Evolutionary conservation across 768 basidiomycete genomes (phyloP), one percentile per base, ranked within the genome.

Genomic region (Galerina marginata): DNA sequence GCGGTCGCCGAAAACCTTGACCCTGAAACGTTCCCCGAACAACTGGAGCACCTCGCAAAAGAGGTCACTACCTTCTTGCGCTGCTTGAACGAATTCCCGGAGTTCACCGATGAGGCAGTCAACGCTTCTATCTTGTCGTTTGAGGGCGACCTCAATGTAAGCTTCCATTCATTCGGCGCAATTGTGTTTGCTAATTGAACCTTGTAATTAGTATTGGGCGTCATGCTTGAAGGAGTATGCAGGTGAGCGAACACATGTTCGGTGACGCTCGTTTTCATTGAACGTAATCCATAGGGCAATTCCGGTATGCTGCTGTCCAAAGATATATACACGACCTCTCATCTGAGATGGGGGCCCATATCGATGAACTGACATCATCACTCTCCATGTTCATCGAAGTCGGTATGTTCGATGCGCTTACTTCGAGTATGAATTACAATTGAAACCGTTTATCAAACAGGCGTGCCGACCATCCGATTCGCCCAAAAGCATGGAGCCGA

Each of bases 321-420:
- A 75, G 87, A 67, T 91, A 91, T 68, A 81, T 92, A 37, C 89
- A 92, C 62, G 89, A 91, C 66, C 77, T 91, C 9, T 80, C 85
- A n/a, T 72, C 75, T n/a, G 89, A 91, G 68, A 87, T 91, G 83
- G 88, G 87, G 2, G 86, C 89, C 56, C 90, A 92, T 65, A 75
- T 90, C 14, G 87, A 91, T 58, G 84, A 77, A 62, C 86, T 92
- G 58, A 87, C 86, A 4, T 76, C 83, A 2, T 86, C 88, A 1
- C 74, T 92, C n/a, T 82, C 81, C 2, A 85, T 89, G 74, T 91
- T 92, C 76, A 86, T 91, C 49, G 88, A 91, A 81, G 83, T 91
- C 59, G 90, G 90, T 86, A 54, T 64, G 84, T 65, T 26, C 53
- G 39, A 6, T 26, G 44, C 33, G 40, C 15, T 54, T 42, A 15